Evolutionary conservation across 2,329 filamentous ascomycete genomes (phyloP), one percentile per base, ranked within the genome.

Genomic region (Penicillium sp.): DNA sequence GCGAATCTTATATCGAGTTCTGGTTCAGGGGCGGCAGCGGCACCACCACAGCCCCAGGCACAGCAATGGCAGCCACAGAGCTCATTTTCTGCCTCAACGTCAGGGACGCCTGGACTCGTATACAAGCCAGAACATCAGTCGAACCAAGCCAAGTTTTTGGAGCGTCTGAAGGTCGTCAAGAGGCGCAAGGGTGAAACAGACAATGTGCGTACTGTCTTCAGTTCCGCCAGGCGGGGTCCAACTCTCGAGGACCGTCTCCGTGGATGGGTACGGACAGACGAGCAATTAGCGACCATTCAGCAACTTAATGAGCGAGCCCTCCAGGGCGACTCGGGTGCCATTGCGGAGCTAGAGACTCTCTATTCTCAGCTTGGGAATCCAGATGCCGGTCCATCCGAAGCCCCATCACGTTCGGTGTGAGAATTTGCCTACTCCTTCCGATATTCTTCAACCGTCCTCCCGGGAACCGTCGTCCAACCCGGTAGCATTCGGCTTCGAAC

Each of bases 131-230:
- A 67, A 0, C 66, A 72, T 15, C 71, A 75, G 21, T 78, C 78
- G 46, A 77, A 79, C 47, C 83, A 85, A 69, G 78, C 78, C 1
- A 72, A 71, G 17, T 92, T 92, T 70, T 76, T 92, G 1, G 86
- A 90, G 67, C 85, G 86, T 30, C 71, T 93, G 26, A 89, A 89
- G 66, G 82, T 84, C 13, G 75, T 90, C 56, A 92, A 92, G 75
- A 83, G 82, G 53, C 82, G 82, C 30, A 87, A 83, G 67, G 88
- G 88, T 7, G 88, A 92, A 73, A 81, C 75, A 19, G 90, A 92
- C 70, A 78, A 85, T 17, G 88, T 91, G n/a, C 76, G 77, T 29
- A 90, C 88, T 0, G 82, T 89, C 5, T 83, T 85, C 71, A 84
- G 85, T 11, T 65, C 71, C 15, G 73, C 70, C 21, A 75, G 70